Base-by-base conservation (phyloP, 2,329 filamentous ascomycete genomes). In the Neurospora sp. region DNA sequence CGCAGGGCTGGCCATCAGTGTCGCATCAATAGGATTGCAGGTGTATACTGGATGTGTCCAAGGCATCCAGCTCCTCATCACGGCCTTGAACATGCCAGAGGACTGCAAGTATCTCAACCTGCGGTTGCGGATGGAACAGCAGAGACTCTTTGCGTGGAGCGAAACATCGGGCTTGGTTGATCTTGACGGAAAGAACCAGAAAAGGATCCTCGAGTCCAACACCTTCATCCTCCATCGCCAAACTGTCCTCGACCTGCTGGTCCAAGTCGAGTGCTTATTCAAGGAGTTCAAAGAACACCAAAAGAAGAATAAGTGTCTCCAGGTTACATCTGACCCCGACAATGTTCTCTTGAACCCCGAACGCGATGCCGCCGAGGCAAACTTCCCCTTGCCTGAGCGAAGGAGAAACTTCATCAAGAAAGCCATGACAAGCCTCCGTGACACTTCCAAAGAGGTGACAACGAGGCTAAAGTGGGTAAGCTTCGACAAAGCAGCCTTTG, bases 111-210 rank as follows among this genome's bases (percentile, higher is more conserved):
- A 84, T 73, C 80, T 84, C 70, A 84, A 84, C 71, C 74, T 85
- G 72, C 79, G 83, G 67, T 74, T 85, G 67, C 81, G 82, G 68
- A 83, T 85, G 80, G 83, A 85, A 74, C 82, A 85, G 75, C 82
- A 84, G 71, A 79, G 83, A 33, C 78, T 84, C 15, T 84, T 83
- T 71, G 82, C 82, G 52, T 84, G 83, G 83, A 83, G 82, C 71
- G 82, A 85, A 72, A 82, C 82, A 2, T 84, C 82, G 11, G 83
- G 83, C 8, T 74, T 85, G 19, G 77, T 84, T 12, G 83, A 83
- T 69, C 76, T 84, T 12, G 81, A 82, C 68, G 75, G 74, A 28
- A 78, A 82, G 67, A 79, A 82, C 66, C 75, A 79, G 65, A 76
- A 80, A 41, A 83, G 80, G 70, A 76, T 84, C 3, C 77, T 82